Base-by-base conservation (phyloP, 2,329 filamentous ascomycete species). In the Penicillium rolfsii region DNA sequence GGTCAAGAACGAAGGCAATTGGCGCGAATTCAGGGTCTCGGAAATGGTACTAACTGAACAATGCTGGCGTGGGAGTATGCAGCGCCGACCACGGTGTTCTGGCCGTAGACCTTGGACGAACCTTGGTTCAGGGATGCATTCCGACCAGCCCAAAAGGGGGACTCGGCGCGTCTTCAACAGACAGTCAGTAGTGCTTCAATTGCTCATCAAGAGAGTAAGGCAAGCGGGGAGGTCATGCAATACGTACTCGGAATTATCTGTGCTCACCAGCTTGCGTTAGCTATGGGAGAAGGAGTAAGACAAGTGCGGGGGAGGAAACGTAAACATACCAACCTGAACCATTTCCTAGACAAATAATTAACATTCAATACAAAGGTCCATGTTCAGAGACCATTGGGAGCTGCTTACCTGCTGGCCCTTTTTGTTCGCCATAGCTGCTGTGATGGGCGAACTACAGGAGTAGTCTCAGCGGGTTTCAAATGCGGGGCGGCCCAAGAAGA, bases 11-110 rank as follows among this genome's bases (percentile, higher is more conserved):
- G 14, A 45, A 59, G 11, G 45, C 38, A 46, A 57, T 52, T 19
- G 46, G 40, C 57, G 30, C 88, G 86, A 72, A 92, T 36, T 36
- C 6, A 8, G 19, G 22, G 19, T 36, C 46, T 8, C 26, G 5
- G 30, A 4, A 40, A 41, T 28, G 24, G 16, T 41, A 63, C 66
- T 36, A 94, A 90, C 77, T 94, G 96, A 70, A 97, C 84, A 73
- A 97, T 91, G 79, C 98, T 93, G 30, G 94, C 91, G 78, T 99
- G 95, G 14, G 95, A 98, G 76, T 99, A 99, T 49, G 93, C 90
- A 59, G 95, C 95, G 68, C 95, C 95, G 61, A 98, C 90, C 38
- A 99, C 91, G 63, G 94, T 85, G 71, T 83, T 87, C 54, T 87
- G 80, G 69, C 90, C 88, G 74, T 85, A 84, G 55, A 80, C 74